Percentiles rank a stretch among this genome's conserved stretches.
These are phyloP conservation scores for Lodderomyces metapsilosis DNA, from an alignment of 1,139 yeast genomes.

Conservation along the genomic window DNA sequence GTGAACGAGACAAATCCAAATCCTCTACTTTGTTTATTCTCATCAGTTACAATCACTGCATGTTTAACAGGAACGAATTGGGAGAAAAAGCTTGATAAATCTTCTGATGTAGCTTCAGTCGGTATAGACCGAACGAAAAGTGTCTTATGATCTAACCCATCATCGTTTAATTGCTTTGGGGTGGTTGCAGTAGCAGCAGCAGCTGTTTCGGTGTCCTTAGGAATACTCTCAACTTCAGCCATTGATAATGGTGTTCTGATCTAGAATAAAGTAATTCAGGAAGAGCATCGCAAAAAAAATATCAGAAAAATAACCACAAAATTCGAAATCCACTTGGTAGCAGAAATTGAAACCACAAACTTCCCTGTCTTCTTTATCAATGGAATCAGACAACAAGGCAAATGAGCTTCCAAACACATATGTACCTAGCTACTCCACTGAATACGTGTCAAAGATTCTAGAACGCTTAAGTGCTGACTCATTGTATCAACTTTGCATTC, in stretches of 20 bases:
- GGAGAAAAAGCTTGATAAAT: slow-evolving; percentile 79
- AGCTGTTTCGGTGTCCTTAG: slow-evolving; percentile 9
- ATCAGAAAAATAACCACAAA: background rate
- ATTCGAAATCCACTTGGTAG: background rate
- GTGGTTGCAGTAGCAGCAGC: background rate
- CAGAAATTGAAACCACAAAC: background rate
- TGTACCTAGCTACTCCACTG: slow-evolving; percentile 31
- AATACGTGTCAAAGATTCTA: slow-evolving; percentile 23
- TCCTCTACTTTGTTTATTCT: slow-evolving; percentile 75
- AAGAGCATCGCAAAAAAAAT: slow-evolving; percentile 1
- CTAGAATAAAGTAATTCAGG: too few relatives aligned
- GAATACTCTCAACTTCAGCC: slow-evolving; percentile 1
- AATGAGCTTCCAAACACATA: slow-evolving; percentile 39
- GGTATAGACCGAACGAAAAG: slow-evolving; percentile 87
- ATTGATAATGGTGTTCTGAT: background rate
- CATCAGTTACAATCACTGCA: slow-evolving; percentile 86
- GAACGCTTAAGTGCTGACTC: slow-evolving; percentile 35
- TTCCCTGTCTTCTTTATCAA: too few relatives aligned
- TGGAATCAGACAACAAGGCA: too few relatives aligned
- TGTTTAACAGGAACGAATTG: slow-evolving; percentile 94
- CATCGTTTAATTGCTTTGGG: slow-evolving; percentile 19
- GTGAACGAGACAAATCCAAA: slow-evolving; percentile 95
- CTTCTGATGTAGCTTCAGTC: slow-evolving; percentile 73
- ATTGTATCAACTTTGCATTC: slow-evolving; percentile 29
- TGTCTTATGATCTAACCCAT: slow-evolving; percentile 57